Evolutionary conservation across 108 stramenopile species (phyloP).

Genomic region (Nitzschia sp.): DNA sequence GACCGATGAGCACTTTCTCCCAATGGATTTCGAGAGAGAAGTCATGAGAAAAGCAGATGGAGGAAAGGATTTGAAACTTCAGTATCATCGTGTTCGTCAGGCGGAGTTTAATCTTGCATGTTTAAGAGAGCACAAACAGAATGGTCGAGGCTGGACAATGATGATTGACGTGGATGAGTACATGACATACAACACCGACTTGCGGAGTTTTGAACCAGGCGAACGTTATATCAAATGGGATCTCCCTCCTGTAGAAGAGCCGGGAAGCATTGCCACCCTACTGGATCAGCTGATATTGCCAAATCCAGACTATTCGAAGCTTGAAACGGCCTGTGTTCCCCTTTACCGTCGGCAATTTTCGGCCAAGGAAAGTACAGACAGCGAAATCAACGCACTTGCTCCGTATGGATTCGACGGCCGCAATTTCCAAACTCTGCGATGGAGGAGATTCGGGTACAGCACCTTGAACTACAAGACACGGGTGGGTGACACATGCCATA

Average conservation of each 20-base stretch:
- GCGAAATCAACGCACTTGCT: neutral
- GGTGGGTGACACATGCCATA: neutral
- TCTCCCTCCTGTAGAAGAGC: neutral
- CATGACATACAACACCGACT: constrained; percentile 37
- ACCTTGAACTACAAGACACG: neutral
- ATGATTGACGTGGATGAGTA: constrained; percentile 63
- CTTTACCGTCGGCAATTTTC: constrained; percentile 18
- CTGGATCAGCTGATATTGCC: constrained; percentile 9
- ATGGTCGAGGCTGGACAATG: constrained; percentile 41
- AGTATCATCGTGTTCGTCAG: constrained; percentile 37
- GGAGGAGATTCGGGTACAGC: neutral
- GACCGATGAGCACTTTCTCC: constrained; percentile 25
- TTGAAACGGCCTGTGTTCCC: constrained; percentile 17
- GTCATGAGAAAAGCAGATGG: constrained; percentile 1
- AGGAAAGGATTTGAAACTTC: neutral
- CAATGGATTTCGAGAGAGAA: constrained; percentile 10
- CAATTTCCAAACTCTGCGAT: constrained; percentile 17
- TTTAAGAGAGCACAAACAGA: constrained; percentile 1
- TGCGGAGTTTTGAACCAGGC: neutral
- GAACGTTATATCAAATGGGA: neutral
- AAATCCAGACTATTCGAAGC: neutral
- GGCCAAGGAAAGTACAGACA: constrained; percentile 2
- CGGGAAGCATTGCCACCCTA: neutral
- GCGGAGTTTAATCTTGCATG: constrained; percentile 26
- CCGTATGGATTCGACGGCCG: constrained; percentile 5